Base-by-base conservation (phyloP, 176 grass and related monocot species). In the Triticum monococcum region DNA sequence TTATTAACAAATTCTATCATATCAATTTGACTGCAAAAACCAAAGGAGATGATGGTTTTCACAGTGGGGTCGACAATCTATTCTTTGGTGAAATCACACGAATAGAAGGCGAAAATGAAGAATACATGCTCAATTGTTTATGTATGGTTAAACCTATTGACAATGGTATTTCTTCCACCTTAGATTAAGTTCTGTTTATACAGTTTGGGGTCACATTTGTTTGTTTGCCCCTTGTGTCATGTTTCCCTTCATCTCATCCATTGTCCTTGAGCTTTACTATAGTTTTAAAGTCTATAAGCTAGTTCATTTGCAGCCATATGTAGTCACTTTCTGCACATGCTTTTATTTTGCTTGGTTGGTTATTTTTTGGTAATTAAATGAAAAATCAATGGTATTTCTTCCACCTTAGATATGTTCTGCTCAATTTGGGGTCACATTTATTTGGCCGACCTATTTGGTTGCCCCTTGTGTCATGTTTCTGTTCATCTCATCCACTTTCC, bases 51-150 rank as follows among this genome's bases (percentile, higher is more conserved):
- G 23, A 16, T 46, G 40, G 45, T 46, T 46, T 41, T 26, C 25
- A 65, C 25, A 64, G 11, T 28, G 62, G 24, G 12, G 25, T 28
- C 25, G 25, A 30, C 25, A 65, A 65, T 30, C 63, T 65, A 13
- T 74, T 46, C 40, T 74, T 74, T 46, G 71, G n/a, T 74, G 71
- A 74, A 74, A 17, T 46, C 40, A 25, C 43, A 74, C 8, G 71
- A 9, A 74, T 24, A 45, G 12, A 46, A 45, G 71, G 71, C 24
- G 6, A 74, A 41, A n/a, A 74, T 3, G 71, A 25, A 26, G 12
- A 74, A 74, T 45, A 45, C 12, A 41, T 46, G 71, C 6, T 16
- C 38, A 74, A 7, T 13, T 74, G 71, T 74, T 46, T 74, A 38
- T 74, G 38, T 41, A 9, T 46, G 41, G n/a, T 46, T 46, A 74